These are phyloP conservation scores for Tuber melanosporum DNA, from an alignment of 495 filamentous ascomycete species.

Conservation along the genomic window DNA sequence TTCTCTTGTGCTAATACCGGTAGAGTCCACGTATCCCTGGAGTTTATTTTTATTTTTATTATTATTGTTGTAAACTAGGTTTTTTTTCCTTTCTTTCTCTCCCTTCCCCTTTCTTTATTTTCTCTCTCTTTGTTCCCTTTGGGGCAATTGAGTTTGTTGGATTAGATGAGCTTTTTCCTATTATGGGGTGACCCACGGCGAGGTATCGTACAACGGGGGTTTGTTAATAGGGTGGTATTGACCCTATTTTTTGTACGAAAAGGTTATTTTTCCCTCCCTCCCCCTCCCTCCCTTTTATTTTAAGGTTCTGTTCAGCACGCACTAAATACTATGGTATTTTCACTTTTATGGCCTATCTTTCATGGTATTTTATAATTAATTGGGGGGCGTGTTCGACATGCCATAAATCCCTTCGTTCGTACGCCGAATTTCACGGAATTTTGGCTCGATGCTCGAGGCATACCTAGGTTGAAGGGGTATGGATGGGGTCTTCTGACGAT, in stretches of 20 bases:
- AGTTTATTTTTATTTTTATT: background rate
- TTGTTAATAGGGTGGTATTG: background rate
- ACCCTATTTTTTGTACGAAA: slow-evolving; percentile 8
- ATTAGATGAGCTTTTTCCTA: slow-evolving; percentile 6
- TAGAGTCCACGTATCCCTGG: background rate
- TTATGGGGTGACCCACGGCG: background rate
- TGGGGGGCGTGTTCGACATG: too few relatives aligned
- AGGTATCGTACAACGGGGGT: background rate
- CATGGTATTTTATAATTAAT: too few relatives aligned
- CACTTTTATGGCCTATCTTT: too few relatives aligned
- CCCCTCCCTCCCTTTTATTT: too few relatives aligned
- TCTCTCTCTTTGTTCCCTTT: slow-evolving; percentile 6
- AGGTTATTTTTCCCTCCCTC: background rate
- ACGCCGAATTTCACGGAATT: too few relatives aligned
- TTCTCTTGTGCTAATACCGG: background rate
- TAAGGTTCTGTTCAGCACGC: too few relatives aligned
- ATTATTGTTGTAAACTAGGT: slow-evolving; percentile 1
- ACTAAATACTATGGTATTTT: too few relatives aligned
- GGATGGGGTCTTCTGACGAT: too few relatives aligned
- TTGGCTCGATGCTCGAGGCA: too few relatives aligned
- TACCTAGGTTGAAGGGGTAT: too few relatives aligned
- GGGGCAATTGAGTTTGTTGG: slow-evolving; percentile 17
- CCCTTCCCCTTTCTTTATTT: background rate
- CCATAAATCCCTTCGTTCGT: too few relatives aligned
- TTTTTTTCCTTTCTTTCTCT: background rate